Conservation (phyloP, 176 grass and related monocot species). For the Carex littledalei region DNA sequence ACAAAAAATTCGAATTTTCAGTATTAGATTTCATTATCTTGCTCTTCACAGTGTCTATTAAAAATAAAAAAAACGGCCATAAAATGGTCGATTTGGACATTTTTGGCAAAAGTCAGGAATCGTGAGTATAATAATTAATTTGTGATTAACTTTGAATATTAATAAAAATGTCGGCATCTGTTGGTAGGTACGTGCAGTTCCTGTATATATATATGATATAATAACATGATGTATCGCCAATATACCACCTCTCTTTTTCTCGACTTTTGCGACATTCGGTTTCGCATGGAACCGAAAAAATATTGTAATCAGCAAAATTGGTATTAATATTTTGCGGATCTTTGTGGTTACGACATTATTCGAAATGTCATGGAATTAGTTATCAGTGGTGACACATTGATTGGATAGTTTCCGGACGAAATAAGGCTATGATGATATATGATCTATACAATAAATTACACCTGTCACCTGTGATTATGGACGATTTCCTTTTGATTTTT, state of each 20-base stretch:
- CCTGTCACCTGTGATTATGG: not conserved
- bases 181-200: not conserved
- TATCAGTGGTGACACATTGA: not conserved
- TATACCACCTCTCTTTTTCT: not conserved
- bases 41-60: no score
- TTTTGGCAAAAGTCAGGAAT: no score
- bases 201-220: not conserved
- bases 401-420: not conserved
- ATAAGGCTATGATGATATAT: not conserved
- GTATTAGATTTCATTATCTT: no score
- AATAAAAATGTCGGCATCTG: not conserved
- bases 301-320: not conserved
- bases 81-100: no score
- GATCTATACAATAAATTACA: not conserved
- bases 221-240: not conserved
- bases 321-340: not conserved
- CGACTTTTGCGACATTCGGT: not conserved
- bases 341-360: not conserved
- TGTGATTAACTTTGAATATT: no score
- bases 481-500: not conserved
- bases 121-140: no score
- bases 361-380: not conserved
- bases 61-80: no score
- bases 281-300: not conserved
- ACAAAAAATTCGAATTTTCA: no score